Evolutionary conservation across 805 yeast species (phyloP).

Genomic region (Saturnispora kantuleensis): DNA sequence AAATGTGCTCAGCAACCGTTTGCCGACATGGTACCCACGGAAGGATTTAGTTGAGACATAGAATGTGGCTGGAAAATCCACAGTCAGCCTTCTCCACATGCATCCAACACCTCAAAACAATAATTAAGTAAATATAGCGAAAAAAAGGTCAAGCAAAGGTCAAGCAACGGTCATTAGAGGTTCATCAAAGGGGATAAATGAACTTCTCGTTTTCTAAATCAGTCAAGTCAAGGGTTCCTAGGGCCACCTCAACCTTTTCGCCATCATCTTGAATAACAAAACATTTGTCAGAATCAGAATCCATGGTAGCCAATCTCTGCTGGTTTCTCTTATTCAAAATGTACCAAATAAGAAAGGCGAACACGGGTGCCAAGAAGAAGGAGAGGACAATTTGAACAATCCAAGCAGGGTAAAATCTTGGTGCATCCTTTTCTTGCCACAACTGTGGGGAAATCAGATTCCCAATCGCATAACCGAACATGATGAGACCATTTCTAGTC

Average conservation of each 20-base stretch:
- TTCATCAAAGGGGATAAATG: slow-evolving; percentile 37
- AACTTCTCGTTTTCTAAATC: slow-evolving; percentile 43
- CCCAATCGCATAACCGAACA: slow-evolving; percentile 39
- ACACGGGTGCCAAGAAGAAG: slow-evolving; percentile 35
- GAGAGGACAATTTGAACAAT: slow-evolving; percentile 46
- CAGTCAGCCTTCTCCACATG: too few relatives aligned
- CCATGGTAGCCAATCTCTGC: slow-evolving; percentile 11
- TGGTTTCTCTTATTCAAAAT: slow-evolving; percentile 37
- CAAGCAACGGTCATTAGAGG: neutral
- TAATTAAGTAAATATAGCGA: too few relatives aligned
- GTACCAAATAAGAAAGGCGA: slow-evolving; percentile 34
- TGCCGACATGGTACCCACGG: too few relatives aligned
- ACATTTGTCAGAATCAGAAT: slow-evolving; percentile 17
- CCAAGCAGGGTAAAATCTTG: slow-evolving; percentile 43
- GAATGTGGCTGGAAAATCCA: too few relatives aligned
- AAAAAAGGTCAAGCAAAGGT: neutral
- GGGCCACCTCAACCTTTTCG: slow-evolving; percentile 23
- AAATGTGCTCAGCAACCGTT: too few relatives aligned
- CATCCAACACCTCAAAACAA: too few relatives aligned
- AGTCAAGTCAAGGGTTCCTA: slow-evolving; percentile 42
- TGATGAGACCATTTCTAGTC: slow-evolving; percentile 37
- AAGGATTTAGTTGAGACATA: too few relatives aligned
- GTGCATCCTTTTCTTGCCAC: slow-evolving; percentile 41
- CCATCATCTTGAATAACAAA: slow-evolving; percentile 22
- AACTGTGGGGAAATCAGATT: slow-evolving; percentile 49